Evolutionary conservation across 208 protist species (phyloP).

Genomic region (Porcisia deanei): DNA sequence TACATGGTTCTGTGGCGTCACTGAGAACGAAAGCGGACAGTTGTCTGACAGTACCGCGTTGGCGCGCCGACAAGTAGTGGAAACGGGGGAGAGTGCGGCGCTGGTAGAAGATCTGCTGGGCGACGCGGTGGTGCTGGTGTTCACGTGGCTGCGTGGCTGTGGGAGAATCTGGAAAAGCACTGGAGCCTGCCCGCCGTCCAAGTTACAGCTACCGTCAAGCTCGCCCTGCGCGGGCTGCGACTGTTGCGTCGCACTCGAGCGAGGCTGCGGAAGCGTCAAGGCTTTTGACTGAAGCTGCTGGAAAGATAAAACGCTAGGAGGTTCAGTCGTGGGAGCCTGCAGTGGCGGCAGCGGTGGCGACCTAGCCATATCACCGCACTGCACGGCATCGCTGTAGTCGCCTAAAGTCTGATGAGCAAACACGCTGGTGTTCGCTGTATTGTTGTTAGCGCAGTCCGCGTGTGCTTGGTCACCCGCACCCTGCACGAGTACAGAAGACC

Average conservation of each 20-base stretch:
- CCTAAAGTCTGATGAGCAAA: background rate
- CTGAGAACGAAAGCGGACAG: background rate
- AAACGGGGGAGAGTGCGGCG: background rate
- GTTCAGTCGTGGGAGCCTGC: background rate
- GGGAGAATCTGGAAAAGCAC: background rate
- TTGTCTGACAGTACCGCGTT: background rate
- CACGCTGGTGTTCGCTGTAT: background rate
- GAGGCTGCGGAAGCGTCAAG: constrained; percentile 3
- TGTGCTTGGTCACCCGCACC: background rate
- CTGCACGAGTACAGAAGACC: background rate
- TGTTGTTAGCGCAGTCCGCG: background rate
- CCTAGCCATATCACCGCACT: background rate
- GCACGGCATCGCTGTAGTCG: background rate
- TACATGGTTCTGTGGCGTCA: background rate
- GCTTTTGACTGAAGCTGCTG: background rate
- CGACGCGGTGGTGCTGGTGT: background rate
- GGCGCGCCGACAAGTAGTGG: background rate
- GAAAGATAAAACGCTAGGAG: background rate
- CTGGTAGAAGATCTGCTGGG: background rate
- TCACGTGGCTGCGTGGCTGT: constrained; percentile 10
- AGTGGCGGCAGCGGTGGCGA: background rate
- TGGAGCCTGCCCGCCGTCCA: background rate
- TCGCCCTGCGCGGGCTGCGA: background rate
- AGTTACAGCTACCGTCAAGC: background rate
- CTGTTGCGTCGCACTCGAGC: constrained; percentile 1